Base-by-base conservation (phyloP, 2,329 filamentous ascomycete genomes). In the Aspergillus transmontanensis region DNA sequence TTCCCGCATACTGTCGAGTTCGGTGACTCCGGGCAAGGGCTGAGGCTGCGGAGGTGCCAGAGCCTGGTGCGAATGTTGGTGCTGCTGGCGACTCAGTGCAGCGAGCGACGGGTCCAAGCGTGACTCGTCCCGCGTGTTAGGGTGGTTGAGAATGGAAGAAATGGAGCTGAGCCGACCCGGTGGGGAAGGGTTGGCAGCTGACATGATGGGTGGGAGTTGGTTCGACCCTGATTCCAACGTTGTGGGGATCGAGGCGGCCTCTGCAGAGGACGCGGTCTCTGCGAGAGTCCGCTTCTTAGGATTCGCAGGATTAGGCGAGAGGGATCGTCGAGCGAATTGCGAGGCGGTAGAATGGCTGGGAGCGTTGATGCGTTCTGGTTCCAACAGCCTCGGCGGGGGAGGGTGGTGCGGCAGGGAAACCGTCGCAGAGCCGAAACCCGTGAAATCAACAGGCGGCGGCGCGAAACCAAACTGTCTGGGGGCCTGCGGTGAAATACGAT, bases 101-200 rank as follows among this genome's bases (percentile, higher is more conserved):
- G 74, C 69, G 21, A 81, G 73, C 12, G 77, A 75, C 12, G 79
- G 76, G 50, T 83, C 81, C 56, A 82, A 69, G 16, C 76, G 79
- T 59, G 78, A 73, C 21, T 79, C 75, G n/a, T 76, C 74, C 7
- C 71, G 71, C 41, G 67, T 59, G 57, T 73, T 71, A 14, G 76
- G 64, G 39, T 87, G 87, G 66, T 93, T 93, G 14, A 94, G 79
- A 51, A 93, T 89, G 6, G 90, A 91, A 67, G 89, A 91, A 65
- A 93, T 93, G 3, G 90, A 92, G 21, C 89, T 91, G 4, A 93
- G 78, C 16, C 90, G 87, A 28, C 73, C 90, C 85, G 48, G 86
- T n/a, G 76, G 73, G 30, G 74, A 68, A 14, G 72, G 72, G 54
- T 77, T 75, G 30, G 66, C 68, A 6, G 73, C 73, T n/a, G 72